Evolutionary conservation across 805 yeast genomes (phyloP).

Genomic region (Saccharomycopsis fibuligera): DNA sequence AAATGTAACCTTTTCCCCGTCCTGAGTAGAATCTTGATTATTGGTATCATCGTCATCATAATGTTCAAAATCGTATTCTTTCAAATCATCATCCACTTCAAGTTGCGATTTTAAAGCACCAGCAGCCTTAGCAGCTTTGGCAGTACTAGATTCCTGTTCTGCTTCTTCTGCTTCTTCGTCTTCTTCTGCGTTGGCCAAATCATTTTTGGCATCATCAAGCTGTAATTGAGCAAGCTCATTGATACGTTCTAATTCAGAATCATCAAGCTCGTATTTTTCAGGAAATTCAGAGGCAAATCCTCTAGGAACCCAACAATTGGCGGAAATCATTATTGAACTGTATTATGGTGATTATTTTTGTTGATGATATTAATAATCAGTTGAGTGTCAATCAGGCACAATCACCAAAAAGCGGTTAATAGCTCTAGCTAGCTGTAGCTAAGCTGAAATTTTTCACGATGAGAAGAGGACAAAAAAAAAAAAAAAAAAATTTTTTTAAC

Average conservation of each 20-base stretch:
- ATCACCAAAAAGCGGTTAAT: too few species aligned
- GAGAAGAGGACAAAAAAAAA: too few species aligned
- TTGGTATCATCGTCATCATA: conserved; percentile 65
- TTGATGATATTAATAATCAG: too few species aligned
- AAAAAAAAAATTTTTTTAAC: too few species aligned
- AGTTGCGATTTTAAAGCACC: conserved; percentile 41
- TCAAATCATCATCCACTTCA: conserved; percentile 76
- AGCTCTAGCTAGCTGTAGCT: too few species aligned
- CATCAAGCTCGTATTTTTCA: conserved; percentile 78
- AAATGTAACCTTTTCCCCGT: conserved; percentile 55
- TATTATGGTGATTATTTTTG: too few species aligned
- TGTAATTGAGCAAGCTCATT: conserved; percentile 78
- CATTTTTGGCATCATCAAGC: conserved; percentile 59
- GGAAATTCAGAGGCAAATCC: conserved; percentile 94
- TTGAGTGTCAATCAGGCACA: too few species aligned
- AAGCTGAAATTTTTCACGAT: too few species aligned
- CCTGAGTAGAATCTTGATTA: conserved; percentile 28
- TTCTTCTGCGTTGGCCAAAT: conserved; percentile 28
- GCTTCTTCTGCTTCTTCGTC: conserved; percentile 25
- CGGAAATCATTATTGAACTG: conserved; percentile 88
- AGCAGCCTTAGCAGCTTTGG: conserved; percentile 19
- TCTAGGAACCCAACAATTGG: conserved; percentile 93
- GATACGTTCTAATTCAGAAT: conserved; percentile 89
- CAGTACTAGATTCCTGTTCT: conserved; percentile 14
- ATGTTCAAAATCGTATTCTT: conserved; percentile 80